phyloP scores from a whole-genome alignment of 129 eudicot species.

The Tagetes patula region DNA sequence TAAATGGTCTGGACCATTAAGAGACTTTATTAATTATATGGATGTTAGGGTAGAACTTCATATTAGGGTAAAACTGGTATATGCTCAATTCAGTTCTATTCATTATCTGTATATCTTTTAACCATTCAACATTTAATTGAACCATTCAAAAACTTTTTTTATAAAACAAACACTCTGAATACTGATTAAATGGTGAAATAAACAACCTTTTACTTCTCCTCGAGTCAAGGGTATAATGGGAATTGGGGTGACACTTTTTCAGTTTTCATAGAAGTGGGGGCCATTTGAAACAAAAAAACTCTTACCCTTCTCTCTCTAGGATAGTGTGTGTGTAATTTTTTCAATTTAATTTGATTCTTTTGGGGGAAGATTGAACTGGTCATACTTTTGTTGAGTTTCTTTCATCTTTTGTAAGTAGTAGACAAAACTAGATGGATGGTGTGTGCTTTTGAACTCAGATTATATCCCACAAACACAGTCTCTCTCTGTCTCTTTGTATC shows the following conservation, averaged over 20 bases:
- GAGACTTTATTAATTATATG: too few relatives aligned
- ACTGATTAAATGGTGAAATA: too few relatives aligned
- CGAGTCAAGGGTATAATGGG: too few relatives aligned
- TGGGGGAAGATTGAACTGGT: conserved; percentile 50
- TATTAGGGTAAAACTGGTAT: too few relatives aligned
- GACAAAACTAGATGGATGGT: conserved; percentile 38
- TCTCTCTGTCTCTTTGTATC: background rate
- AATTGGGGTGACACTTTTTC: too few relatives aligned
- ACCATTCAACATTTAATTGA: too few relatives aligned
- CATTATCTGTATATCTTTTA: too few relatives aligned
- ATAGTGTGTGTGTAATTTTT: conserved; percentile 3
- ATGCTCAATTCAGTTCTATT: too few relatives aligned
- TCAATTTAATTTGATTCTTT: conserved; percentile 14
- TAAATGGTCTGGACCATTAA: too few relatives aligned
- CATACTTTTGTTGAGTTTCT: conserved; percentile 40
- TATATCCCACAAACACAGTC: conserved; percentile 23
- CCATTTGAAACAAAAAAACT: conserved; percentile 26
- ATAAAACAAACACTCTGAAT: too few relatives aligned
- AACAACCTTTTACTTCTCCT: background rate
- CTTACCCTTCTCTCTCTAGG: conserved; percentile 23
- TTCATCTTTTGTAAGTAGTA: conserved; percentile 22
- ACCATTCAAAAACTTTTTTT: too few relatives aligned
- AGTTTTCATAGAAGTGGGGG: conserved; percentile 5
- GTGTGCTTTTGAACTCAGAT: conserved; percentile 35
- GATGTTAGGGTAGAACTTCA: too few relatives aligned